phyloP scores from a whole-genome alignment of 257 asterid species.

The Dorcoceras hygrometricum region DNA sequence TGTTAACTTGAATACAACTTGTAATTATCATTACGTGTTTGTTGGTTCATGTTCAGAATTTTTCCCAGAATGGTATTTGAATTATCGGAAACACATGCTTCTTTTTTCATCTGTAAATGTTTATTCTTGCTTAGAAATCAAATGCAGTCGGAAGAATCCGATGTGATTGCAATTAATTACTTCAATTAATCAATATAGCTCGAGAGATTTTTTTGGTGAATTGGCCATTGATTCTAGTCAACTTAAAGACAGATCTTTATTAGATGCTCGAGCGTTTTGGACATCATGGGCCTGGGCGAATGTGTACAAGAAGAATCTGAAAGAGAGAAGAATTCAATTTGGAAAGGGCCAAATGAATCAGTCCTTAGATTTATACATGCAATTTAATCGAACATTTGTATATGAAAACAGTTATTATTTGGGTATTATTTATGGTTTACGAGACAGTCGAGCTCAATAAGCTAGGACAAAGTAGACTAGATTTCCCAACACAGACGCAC shows the following conservation, averaged over 20 bases:
- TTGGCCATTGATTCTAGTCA: too few relatives aligned
- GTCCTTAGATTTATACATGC: neutral
- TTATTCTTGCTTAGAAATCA: too few relatives aligned
- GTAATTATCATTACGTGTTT: neutral
- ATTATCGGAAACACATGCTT: neutral
- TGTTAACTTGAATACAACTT: slow-evolving; percentile 10
- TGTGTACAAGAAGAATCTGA: too few relatives aligned
- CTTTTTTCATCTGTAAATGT: neutral
- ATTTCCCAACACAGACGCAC: neutral
- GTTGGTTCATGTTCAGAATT: neutral
- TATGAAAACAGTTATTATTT: too few relatives aligned
- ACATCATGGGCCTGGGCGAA: too few relatives aligned
- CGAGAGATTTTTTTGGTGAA: neutral
- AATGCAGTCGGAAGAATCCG: neutral
- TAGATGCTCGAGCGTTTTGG: too few relatives aligned
- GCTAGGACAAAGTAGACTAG: neutral
- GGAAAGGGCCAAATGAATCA: neutral
- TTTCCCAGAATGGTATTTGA: neutral
- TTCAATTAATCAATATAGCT: neutral
- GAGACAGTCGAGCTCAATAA: neutral
- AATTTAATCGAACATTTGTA: neutral
- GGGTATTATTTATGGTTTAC: neutral
- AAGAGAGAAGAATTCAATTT: too few relatives aligned
- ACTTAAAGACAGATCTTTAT: too few relatives aligned
- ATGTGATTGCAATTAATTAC: neutral